Percentiles rank a stretch among this genome's conserved stretches.
phyloP scores from a whole-genome alignment of 805 yeast species.

The Metschnikowia matae region DNA sequence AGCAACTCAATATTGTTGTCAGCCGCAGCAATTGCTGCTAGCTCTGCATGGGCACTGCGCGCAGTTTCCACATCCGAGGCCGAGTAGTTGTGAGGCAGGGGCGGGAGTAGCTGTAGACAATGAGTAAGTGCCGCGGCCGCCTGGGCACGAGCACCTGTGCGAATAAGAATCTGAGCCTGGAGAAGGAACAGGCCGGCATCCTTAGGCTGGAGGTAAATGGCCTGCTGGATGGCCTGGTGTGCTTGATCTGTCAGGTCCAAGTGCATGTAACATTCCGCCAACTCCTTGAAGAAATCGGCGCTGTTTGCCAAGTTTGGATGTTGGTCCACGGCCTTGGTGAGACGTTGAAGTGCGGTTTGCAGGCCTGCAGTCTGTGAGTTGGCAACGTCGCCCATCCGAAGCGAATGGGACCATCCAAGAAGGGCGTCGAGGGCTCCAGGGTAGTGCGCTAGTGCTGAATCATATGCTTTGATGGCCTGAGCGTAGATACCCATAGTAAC shows the following conservation, averaged over 20 bases:
- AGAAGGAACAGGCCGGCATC: slow-evolving; percentile 48
- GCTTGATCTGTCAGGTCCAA: slow-evolving; percentile 50
- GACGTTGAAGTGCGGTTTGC: slow-evolving; percentile 36
- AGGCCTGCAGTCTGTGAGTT: slow-evolving; percentile 38
- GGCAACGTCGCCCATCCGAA: slow-evolving; percentile 36
- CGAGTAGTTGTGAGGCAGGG: slow-evolving; percentile 21
- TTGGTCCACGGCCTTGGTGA: slow-evolving; percentile 35
- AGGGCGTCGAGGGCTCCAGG: slow-evolving; percentile 40
- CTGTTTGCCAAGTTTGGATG: slow-evolving; percentile 38
- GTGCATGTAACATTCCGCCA: slow-evolving; percentile 48
- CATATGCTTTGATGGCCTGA: slow-evolving; percentile 43
- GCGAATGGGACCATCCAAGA: slow-evolving; percentile 40
- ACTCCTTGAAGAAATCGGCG: slow-evolving; percentile 42
- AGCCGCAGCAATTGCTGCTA: slow-evolving; percentile 52
- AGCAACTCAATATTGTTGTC: slow-evolving; percentile 49
- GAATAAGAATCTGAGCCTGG: slow-evolving; percentile 46
- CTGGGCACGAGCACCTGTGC: slow-evolving; percentile 40
- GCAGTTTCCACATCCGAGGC: slow-evolving; percentile 43
- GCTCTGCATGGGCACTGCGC: slow-evolving; percentile 50
- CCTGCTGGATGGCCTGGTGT: slow-evolving; percentile 44
- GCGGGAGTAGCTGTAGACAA: slow-evolving; percentile 41
- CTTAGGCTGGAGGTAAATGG: slow-evolving; percentile 32
- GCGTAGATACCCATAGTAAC: slow-evolving; percentile 34
- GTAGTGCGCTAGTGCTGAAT: slow-evolving; percentile 39
- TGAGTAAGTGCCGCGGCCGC: slow-evolving; percentile 47